phyloP scores from a whole-genome alignment of 2,329 filamentous ascomycete genomes.

The Fusarium sp. region DNA sequence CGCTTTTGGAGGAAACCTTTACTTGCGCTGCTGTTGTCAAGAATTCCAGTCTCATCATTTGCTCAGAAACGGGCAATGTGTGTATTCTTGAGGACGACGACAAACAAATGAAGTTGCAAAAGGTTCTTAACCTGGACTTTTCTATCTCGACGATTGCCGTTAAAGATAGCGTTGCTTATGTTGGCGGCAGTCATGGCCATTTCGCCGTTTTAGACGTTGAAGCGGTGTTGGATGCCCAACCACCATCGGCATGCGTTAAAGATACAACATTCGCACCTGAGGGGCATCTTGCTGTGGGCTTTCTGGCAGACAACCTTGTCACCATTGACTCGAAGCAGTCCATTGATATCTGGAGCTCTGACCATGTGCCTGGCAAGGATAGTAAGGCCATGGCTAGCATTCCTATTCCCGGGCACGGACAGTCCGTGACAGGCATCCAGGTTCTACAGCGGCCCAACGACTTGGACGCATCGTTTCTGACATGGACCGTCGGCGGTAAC shows the following conservation, averaged over 20 bases:
- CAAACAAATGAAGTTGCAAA: slow-evolving; percentile 75
- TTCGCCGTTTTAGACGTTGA: slow-evolving; percentile 65
- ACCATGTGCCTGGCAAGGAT: slow-evolving; percentile 56
- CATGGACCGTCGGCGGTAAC: slow-evolving; percentile 85
- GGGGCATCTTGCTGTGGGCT: slow-evolving; percentile 75
- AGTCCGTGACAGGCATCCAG: slow-evolving; percentile 78
- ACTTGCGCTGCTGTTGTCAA: slow-evolving; percentile 78
- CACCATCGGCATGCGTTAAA: slow-evolving; percentile 52
- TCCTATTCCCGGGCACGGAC: slow-evolving; percentile 71
- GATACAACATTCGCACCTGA: slow-evolving; percentile 52
- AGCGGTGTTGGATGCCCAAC: slow-evolving; percentile 57
- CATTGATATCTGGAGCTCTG: slow-evolving; percentile 73
- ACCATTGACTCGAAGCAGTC: slow-evolving; percentile 80
- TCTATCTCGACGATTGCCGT: slow-evolving; percentile 74
- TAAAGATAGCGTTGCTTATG: slow-evolving; percentile 67
- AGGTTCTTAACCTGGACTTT: slow-evolving; percentile 75
- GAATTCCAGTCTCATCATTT: slow-evolving; percentile 80
- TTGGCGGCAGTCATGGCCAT: slow-evolving; percentile 75
- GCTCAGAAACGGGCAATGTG: slow-evolving; percentile 89
- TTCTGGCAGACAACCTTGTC: slow-evolving; percentile 73
- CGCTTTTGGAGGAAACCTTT: slow-evolving; percentile 85
- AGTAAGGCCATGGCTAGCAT: slow-evolving; percentile 57
- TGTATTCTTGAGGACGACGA: slow-evolving; percentile 85
- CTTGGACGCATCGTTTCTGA: slow-evolving; percentile 79
- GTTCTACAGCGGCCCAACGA: slow-evolving; percentile 69